These are phyloP conservation scores for Cyclaneusma minus DNA, from an alignment of 2,329 filamentous ascomycete genomes.

Conservation along the genomic window DNA sequence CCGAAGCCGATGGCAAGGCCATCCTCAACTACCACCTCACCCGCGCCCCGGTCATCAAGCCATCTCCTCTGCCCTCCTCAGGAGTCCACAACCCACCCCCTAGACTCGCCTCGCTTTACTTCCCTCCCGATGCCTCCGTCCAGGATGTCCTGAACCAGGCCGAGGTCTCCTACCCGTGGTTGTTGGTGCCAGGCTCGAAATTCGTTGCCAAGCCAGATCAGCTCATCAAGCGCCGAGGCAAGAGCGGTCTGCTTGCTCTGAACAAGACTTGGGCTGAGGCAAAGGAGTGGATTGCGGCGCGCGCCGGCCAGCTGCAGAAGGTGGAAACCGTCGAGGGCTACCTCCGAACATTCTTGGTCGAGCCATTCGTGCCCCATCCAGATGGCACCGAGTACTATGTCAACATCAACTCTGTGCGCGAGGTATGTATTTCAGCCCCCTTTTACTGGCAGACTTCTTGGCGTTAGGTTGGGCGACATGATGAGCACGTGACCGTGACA, in stretches of 20 bases:
- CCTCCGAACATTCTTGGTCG: constrained; percentile 89
- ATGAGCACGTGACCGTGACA: too few relatives aligned
- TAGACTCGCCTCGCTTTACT: constrained; percentile 83
- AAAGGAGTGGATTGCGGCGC: constrained; percentile 81
- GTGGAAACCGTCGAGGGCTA: constrained; percentile 85
- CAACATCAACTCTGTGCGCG: constrained; percentile 99
- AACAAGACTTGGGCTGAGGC: constrained; percentile 97
- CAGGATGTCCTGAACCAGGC: constrained; percentile 83
- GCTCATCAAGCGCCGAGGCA: constrained; percentile 98
- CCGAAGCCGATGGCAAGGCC: constrained; percentile 99
- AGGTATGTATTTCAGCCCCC: too few relatives aligned
- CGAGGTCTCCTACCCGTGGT: constrained; percentile 93
- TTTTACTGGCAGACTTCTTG: too few relatives aligned
- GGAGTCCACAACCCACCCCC: constrained; percentile 84
- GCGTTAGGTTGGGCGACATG: too few relatives aligned
- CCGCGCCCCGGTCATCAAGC: constrained; percentile 92
- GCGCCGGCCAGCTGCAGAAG: constrained; percentile 80
- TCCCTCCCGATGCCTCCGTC: constrained; percentile 75
- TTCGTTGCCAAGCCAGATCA: constrained; percentile 99
- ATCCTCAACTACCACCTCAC: constrained; percentile 99
- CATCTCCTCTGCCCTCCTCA: constrained; percentile 72
- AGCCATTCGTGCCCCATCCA: constrained; percentile 95
- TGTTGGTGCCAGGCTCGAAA: constrained; percentile 67
- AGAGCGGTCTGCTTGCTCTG: constrained; percentile 88
- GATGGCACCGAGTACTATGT: constrained; percentile 98